These are phyloP conservation scores for Penicillium cosmopolitanum DNA, from an alignment of 495 filamentous ascomycete species.

Conservation along the genomic window DNA sequence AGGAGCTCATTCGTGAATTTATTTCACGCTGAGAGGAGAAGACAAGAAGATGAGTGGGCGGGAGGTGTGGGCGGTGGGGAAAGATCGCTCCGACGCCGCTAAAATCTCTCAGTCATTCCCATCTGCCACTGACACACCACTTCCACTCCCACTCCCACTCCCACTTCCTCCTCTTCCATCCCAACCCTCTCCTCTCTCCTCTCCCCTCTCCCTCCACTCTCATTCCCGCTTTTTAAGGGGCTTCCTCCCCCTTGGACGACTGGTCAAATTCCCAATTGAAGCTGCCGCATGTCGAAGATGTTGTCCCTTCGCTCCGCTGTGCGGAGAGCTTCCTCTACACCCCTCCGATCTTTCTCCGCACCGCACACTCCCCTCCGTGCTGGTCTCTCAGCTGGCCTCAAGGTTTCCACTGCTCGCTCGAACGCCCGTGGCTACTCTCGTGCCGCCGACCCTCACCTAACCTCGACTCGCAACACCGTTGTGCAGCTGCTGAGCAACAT, in stretches of 20 bases:
- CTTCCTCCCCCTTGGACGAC: conserved; percentile 14
- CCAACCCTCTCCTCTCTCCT: neutral
- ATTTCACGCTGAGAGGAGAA: neutral
- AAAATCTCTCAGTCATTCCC: conserved; percentile 24
- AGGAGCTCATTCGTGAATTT: neutral
- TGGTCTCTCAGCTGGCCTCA: conserved; percentile 27
- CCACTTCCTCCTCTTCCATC: neutral
- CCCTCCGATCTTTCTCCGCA: conserved; percentile 54
- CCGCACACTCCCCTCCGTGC: conserved; percentile 39
- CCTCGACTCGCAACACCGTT: conserved; percentile 81
- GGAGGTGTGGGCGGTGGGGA: conserved; percentile 1
- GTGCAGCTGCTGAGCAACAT: conserved; percentile 95
- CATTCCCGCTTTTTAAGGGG: conserved; percentile 22
- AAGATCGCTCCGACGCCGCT: neutral
- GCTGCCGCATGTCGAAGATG: conserved; percentile 58
- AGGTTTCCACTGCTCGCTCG: conserved; percentile 28
- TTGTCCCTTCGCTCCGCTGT: conserved; percentile 55
- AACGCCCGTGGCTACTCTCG: conserved; percentile 52
- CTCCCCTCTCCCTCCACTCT: conserved; percentile 5
- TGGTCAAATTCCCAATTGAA: conserved; percentile 34
- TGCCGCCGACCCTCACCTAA: conserved; percentile 49
- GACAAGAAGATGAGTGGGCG: neutral
- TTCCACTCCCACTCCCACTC: conserved; percentile 5
- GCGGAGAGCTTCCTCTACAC: conserved; percentile 54
- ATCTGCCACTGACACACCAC: conserved; percentile 19